phyloP scores from a whole-genome alignment of 441 rosid genomes.

The Jatropha podagrica region DNA sequence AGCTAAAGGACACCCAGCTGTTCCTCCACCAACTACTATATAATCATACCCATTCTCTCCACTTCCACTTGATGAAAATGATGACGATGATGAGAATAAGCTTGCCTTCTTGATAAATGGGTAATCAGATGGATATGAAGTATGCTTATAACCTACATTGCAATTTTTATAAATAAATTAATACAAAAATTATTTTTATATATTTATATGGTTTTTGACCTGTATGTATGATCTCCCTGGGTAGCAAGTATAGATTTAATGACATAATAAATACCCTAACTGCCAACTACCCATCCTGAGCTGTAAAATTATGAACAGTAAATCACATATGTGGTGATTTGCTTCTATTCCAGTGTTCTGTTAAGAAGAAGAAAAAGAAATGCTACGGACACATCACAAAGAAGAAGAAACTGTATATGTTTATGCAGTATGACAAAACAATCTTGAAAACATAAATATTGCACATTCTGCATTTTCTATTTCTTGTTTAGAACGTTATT shows the following conservation, averaged over 20 bases:
- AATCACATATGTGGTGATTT: neutral
- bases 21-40: constrained; percentile 87
- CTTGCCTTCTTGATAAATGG: constrained; percentile 79
- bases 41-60: constrained; percentile 53
- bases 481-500: no score
- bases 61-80: constrained; percentile 46
- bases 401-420: neutral
- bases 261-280: neutral
- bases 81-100: constrained; percentile 52
- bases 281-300: constrained; percentile 1
- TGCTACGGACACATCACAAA: neutral
- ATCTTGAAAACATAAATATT: no score
- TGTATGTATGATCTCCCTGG: no score
- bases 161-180: neutral
- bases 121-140: constrained; percentile 38
- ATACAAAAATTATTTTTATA: no score
- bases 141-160: constrained; percentile 32
- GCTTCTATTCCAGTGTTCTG: neutral
- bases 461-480: no score
- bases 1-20: constrained; percentile 93
- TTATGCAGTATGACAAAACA: no score
- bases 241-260: neutral
- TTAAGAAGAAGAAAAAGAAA: no score
- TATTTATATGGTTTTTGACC: no score
- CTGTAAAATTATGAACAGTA: neutral